phyloP scores from a whole-genome alignment of 306 rosid species.

The Senna tora region DNA sequence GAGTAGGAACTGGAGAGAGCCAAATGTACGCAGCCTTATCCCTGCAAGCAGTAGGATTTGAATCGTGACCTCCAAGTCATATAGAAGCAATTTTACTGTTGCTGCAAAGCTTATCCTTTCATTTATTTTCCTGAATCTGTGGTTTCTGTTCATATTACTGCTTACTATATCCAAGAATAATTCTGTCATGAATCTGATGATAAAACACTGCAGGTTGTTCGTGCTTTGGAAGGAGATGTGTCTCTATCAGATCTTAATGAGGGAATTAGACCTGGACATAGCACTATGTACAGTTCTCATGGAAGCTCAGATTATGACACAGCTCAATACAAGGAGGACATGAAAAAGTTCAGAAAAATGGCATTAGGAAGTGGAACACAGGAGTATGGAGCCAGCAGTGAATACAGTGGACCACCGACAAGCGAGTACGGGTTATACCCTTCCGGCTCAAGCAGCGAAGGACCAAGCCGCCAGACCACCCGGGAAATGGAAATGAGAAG shows the following conservation, averaged over 20 bases:
- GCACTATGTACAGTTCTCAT: constrained; percentile 55
- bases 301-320: constrained; percentile 78
- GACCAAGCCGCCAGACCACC: constrained; percentile 62
- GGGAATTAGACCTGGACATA: constrained; percentile 62
- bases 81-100: no score
- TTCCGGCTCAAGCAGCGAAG: constrained; percentile 74
- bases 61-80: no score
- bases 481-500: constrained; percentile 62
- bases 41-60: no score
- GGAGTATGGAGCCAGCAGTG: constrained; percentile 66
- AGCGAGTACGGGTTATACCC: constrained; percentile 70
- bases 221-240: constrained; percentile 73
- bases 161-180: not conserved
- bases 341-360: constrained; percentile 68
- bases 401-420: constrained; percentile 59
- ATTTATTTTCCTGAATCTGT: no score
- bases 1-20: no score
- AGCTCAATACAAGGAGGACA: constrained; percentile 67
- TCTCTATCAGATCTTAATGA: constrained; percentile 67
- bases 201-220: constrained; percentile 56
- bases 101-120: no score
- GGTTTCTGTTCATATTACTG: not conserved
- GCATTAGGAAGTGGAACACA: constrained; percentile 59
- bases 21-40: no score
- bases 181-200: not conserved